These are phyloP conservation scores for Fusarium praegraminearum DNA, from an alignment of 2,329 filamentous ascomycete genomes.

Conservation along the genomic window DNA sequence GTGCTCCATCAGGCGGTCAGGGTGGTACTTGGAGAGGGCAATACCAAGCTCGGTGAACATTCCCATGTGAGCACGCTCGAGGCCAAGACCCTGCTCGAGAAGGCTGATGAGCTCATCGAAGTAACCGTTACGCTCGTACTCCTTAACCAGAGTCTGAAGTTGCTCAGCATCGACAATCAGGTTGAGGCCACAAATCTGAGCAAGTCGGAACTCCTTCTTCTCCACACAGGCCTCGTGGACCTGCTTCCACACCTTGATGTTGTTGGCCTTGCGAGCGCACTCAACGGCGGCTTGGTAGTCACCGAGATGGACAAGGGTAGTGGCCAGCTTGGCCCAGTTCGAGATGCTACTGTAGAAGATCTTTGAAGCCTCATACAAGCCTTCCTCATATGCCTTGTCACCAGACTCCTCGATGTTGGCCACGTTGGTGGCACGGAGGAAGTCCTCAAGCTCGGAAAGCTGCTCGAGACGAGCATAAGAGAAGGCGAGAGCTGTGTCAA, in stretches of 20 bases:
- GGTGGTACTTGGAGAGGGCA: slow-evolving; percentile 92
- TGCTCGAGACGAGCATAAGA: slow-evolving; percentile 93
- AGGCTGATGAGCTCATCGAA: slow-evolving; percentile 97
- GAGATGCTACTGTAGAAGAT: slow-evolving; percentile 99
- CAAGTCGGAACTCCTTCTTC: slow-evolving; percentile 99
- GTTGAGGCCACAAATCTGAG: slow-evolving; percentile 98
- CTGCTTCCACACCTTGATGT: slow-evolving; percentile 99
- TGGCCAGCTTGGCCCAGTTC: slow-evolving; percentile 99
- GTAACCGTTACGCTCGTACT: slow-evolving; percentile 97
- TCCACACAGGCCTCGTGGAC: slow-evolving; percentile 95
- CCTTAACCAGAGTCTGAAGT: slow-evolving; percentile 89
- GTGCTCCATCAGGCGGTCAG: slow-evolving; percentile 97
- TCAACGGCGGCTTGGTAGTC: slow-evolving; percentile 99
- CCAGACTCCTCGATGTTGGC: slow-evolving; percentile 96
- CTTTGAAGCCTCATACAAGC: slow-evolving; percentile 94
- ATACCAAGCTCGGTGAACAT: slow-evolving; percentile 96
- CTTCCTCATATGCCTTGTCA: slow-evolving; percentile 97
- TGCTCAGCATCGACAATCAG: slow-evolving; percentile 98
- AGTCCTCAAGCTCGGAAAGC: slow-evolving; percentile 93
- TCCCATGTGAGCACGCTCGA: slow-evolving; percentile 94
- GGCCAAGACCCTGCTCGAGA: slow-evolving; percentile 92
- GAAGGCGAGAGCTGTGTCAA: slow-evolving; percentile 95
- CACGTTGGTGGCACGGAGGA: slow-evolving; percentile 91
- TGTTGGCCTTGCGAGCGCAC: slow-evolving; percentile 98
- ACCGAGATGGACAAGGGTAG: slow-evolving; percentile 94